These are phyloP conservation scores for Kuraishia ogatae DNA, from an alignment of 805 yeast genomes.

Conservation along the genomic window DNA sequence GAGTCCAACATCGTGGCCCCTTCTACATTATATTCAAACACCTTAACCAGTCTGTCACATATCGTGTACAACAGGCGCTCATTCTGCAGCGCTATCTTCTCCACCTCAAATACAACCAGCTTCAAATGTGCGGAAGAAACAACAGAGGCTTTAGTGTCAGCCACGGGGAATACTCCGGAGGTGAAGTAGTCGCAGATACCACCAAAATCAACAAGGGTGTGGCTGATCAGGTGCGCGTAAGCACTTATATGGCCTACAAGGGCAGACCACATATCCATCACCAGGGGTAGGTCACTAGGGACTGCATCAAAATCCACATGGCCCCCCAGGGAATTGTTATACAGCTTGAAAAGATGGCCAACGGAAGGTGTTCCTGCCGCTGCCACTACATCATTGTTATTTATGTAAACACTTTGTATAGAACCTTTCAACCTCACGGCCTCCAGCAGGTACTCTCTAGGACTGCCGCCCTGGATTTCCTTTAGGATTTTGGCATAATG, in stretches of 20 bases:
- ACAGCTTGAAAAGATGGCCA: background rate
- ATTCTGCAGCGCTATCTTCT: constrained; percentile 24
- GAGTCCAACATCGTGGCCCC: constrained; percentile 24
- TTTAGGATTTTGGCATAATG: constrained; percentile 33
- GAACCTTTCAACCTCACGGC: constrained; percentile 29
- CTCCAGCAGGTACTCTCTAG: constrained; percentile 30
- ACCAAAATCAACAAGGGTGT: constrained; percentile 42
- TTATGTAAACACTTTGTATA: constrained; percentile 25
- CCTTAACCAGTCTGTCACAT: constrained; percentile 16
- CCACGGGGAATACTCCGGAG: constrained; percentile 34
- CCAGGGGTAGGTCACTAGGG: constrained; percentile 37
- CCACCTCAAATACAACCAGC: constrained; percentile 34
- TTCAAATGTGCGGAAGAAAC: constrained; percentile 19
- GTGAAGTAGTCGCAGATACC: constrained; percentile 44
- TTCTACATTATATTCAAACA: constrained; percentile 26
- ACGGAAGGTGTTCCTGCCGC: background rate
- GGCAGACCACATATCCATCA: constrained; percentile 53
- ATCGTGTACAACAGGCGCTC: constrained; percentile 17
- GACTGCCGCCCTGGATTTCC: constrained; percentile 29
- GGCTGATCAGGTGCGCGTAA: constrained; percentile 25
- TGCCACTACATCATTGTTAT: constrained; percentile 4
- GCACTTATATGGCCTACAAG: constrained; percentile 19
- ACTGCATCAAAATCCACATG: constrained; percentile 3
- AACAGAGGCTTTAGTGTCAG: background rate
- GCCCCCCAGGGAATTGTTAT: background rate